Percentiles rank a stretch among this genome's conserved stretches.
Evolutionary conservation across 2,329 filamentous ascomycete genomes (phyloP).

Genomic region (Xylariaceae sp.): DNA sequence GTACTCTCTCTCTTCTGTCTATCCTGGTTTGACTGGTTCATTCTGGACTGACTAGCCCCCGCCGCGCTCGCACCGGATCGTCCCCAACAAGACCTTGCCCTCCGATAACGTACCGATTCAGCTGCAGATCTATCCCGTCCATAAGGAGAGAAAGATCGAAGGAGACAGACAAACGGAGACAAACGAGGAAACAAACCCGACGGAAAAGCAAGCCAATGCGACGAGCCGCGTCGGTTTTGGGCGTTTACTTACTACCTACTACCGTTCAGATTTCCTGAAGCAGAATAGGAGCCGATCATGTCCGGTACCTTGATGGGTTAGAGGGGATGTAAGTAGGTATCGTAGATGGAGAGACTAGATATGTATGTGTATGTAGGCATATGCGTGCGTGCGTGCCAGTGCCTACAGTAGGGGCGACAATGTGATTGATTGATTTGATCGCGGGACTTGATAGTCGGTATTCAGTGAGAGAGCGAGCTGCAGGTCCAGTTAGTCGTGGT

Average conservation of each 20-base stretch:
- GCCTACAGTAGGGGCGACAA: neutral
- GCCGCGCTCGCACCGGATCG: too few species aligned
- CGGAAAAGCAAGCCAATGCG: neutral
- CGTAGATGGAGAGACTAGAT: neutral
- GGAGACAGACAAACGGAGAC: slow-evolving; percentile 1
- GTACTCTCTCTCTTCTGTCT: too few species aligned
- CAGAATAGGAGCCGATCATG: too few species aligned
- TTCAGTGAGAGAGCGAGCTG: too few species aligned
- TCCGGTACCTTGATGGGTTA: neutral
- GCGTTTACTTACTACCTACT: neutral
- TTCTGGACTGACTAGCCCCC: neutral
- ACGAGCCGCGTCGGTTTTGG: slow-evolving; percentile 4
- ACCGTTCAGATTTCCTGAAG: neutral
- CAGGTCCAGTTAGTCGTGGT: neutral
- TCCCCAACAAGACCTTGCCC: neutral
- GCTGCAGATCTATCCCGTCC: neutral
- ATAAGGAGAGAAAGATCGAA: too few species aligned
- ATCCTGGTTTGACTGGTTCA: neutral
- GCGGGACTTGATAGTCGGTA: too few species aligned
- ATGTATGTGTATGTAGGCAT: too few species aligned
- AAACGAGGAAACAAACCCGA: slow-evolving; percentile 11
- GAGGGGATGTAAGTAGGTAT: too few species aligned
- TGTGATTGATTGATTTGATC: slow-evolving; percentile 1
- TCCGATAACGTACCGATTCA: neutral
- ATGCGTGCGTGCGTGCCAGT: too few species aligned